Evolutionary conservation across 352 stramenopile species (phyloP).

Genomic region (Pythium vanterpoolii): DNA sequence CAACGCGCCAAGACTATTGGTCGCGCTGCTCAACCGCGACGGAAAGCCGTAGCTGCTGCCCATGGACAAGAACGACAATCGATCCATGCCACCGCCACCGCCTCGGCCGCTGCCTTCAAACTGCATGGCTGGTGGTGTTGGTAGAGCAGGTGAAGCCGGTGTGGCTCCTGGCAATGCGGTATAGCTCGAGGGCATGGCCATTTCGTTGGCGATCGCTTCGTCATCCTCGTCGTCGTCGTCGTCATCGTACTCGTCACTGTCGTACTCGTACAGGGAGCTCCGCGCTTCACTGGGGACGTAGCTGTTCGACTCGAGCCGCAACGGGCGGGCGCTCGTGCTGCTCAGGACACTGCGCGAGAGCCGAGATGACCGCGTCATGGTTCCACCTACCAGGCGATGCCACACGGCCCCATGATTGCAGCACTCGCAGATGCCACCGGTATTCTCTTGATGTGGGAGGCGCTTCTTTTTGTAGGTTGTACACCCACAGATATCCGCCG

Average conservation of each 20-base stretch:
- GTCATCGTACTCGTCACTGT: constrained; percentile 28
- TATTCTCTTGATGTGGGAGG: constrained; percentile 36
- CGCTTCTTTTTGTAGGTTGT: constrained; percentile 47
- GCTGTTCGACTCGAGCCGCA: constrained; percentile 10
- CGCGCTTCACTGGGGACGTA: constrained; percentile 18
- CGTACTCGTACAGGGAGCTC: constrained; percentile 31
- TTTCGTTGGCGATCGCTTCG: constrained; percentile 63
- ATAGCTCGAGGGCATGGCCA: constrained; percentile 47
- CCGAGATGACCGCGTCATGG: constrained; percentile 28
- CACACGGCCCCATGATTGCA: constrained; percentile 68
- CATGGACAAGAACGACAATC: constrained; percentile 43
- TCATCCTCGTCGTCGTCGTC: constrained; percentile 35
- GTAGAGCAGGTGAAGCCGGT: background rate
- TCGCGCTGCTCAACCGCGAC: constrained; percentile 52
- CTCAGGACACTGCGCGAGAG: constrained; percentile 16
- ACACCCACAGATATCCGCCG: constrained; percentile 52
- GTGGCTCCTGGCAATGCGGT: background rate
- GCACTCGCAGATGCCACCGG: constrained; percentile 59
- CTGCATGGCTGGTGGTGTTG: constrained; percentile 5
- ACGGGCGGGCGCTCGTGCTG: constrained; percentile 25
- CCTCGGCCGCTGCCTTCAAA: constrained; percentile 4
- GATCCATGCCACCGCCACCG: constrained; percentile 11
- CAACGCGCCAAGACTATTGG: constrained; percentile 56
- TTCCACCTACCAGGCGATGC: constrained; percentile 59
- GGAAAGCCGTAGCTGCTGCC: constrained; percentile 54